phyloP scores from a whole-genome alignment of 2,329 filamentous ascomycete species.

The Fusarium heterosporum region DNA sequence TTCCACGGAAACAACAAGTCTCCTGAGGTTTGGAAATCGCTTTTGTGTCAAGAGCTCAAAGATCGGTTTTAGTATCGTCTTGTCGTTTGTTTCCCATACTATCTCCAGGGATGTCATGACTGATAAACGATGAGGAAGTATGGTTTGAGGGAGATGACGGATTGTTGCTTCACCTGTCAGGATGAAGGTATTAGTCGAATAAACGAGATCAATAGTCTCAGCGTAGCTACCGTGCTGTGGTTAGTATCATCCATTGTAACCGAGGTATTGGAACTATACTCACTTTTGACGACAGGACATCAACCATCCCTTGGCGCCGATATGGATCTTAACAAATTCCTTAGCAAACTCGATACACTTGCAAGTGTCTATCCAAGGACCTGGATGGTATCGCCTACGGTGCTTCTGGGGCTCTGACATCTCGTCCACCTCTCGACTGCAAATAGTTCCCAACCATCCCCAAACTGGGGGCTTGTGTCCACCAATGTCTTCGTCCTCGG shows the following conservation, averaged over 20 bases:
- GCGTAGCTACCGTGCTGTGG: not conserved
- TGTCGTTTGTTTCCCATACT: not conserved
- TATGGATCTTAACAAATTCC: too few species aligned
- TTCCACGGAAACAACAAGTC: not conserved
- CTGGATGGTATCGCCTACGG: not conserved
- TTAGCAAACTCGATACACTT: not conserved
- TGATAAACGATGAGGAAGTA: not conserved
- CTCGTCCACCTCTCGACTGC: not conserved
- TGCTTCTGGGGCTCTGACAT: too few species aligned
- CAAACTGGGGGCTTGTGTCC: not conserved
- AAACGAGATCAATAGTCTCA: slow-evolving; percentile 8
- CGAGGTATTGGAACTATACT: not conserved
- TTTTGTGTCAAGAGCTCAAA: not conserved
- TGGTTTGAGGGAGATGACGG: not conserved
- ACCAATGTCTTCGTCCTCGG: not conserved
- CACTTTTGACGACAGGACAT: slow-evolving; percentile 25
- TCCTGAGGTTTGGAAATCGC: not conserved
- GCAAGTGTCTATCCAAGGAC: slow-evolving; percentile 6
- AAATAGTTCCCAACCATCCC: not conserved
- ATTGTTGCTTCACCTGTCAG: not conserved
- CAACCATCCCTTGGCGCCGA: slow-evolving; percentile 1
- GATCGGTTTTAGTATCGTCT: not conserved
- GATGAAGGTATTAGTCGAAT: slow-evolving; percentile 5
- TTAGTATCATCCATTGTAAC: not conserved
- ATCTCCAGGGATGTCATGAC: not conserved